phyloP scores from a whole-genome alignment of 371 early-diverging fungal species.

The Mortierella sp. region DNA sequence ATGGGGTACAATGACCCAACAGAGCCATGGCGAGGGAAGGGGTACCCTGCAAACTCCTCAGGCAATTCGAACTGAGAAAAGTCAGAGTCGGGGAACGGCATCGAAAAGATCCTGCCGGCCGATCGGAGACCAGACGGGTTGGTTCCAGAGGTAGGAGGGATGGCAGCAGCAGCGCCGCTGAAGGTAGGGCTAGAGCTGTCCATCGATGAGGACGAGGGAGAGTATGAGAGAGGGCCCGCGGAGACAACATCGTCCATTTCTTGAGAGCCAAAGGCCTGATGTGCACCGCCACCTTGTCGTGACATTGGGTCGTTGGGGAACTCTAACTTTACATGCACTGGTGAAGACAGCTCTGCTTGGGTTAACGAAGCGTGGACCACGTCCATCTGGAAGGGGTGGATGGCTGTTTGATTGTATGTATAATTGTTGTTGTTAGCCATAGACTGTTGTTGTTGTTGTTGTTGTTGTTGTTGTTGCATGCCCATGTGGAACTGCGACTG shows the following conservation, averaged over 20 bases:
- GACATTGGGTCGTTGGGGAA: slow-evolving; percentile 20
- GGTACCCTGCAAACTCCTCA: slow-evolving; percentile 14
- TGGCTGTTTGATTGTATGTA: slow-evolving; percentile 23
- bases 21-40: slow-evolving; percentile 46
- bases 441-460: slow-evolving; percentile 20
- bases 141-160: background rate
- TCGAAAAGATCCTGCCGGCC: slow-evolving; percentile 23
- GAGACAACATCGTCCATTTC: slow-evolving; percentile 47
- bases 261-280: slow-evolving; percentile 12
- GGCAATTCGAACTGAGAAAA: slow-evolving; percentile 27
- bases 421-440: slow-evolving; percentile 18
- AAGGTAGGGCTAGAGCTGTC: slow-evolving; percentile 34
- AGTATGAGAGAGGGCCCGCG: slow-evolving; percentile 10
- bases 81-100: slow-evolving; percentile 13
- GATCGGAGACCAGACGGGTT: slow-evolving; percentile 11
- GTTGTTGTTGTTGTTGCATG: slow-evolving; percentile 6
- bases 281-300: background rate
- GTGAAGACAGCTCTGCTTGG: background rate
- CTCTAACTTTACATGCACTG: slow-evolving; percentile 15
- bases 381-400: slow-evolving; percentile 48
- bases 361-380: background rate
- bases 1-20: slow-evolving; percentile 40
- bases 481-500: slow-evolving; percentile 5
- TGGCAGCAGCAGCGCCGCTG: background rate
- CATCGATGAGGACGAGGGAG: slow-evolving; percentile 31